Conservation (phyloP, 768 basidiomycete species). For the Hericium rajendrae region DNA sequence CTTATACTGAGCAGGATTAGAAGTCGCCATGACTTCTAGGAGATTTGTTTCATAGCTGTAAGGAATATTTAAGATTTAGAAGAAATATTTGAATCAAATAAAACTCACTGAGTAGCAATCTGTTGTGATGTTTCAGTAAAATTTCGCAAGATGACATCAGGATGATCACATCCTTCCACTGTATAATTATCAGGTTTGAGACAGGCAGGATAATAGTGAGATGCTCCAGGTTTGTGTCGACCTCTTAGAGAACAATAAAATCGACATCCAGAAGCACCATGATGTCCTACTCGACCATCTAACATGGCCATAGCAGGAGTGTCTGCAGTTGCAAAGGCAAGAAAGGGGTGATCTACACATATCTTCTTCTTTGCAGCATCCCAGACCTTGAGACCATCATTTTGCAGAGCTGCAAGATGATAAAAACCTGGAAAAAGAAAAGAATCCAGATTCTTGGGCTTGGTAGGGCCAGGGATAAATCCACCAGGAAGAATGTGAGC, state of each 20-base stretch:
- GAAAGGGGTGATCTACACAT: constrained; percentile 7
- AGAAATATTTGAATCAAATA: too few relatives aligned
- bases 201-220: constrained; percentile 24
- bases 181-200: background rate
- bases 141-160: background rate
- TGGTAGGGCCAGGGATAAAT: constrained; percentile 25
- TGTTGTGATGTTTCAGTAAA: background rate
- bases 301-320: constrained; percentile 23
- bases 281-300: constrained; percentile 27
- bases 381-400: constrained; percentile 18
- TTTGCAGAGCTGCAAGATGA: constrained; percentile 24
- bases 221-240: constrained; percentile 19
- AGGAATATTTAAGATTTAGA: background rate
- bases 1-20: background rate
- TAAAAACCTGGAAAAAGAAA: constrained; percentile 24
- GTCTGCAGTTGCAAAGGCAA: constrained; percentile 21
- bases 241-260: constrained; percentile 23
- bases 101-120: background rate
- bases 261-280: constrained; percentile 17
- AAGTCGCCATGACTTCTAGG: background rate
- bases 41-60: background rate
- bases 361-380: constrained; percentile 9
- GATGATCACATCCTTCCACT: background rate
- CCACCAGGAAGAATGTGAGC: constrained; percentile 22
- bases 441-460: constrained; percentile 23